Percentiles rank a stretch among this genome's conserved stretches.
Evolutionary conservation across 768 basidiomycete species (phyloP).

Genomic region (Cyclocybe aegerita): DNA sequence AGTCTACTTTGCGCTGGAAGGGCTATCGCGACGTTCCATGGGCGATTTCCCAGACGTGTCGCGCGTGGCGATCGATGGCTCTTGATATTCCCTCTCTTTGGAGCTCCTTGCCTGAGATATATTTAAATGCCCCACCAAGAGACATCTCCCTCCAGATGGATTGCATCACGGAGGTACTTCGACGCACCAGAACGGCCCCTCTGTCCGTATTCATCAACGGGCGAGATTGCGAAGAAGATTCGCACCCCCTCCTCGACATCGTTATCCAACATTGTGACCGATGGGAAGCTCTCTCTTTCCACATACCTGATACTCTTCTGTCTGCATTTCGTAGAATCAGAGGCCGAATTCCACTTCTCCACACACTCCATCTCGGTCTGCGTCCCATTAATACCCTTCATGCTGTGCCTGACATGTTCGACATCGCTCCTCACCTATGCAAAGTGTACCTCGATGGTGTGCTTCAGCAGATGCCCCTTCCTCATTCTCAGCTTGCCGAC

Average conservation of each 20-base stretch:
- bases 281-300: conserved; percentile 19
- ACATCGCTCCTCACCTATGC: conserved; percentile 17
- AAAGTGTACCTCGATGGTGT: conserved; percentile 17
- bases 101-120: conserved; percentile 15
- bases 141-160: conserved; percentile 6
- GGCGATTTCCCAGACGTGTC: conserved; percentile 18
- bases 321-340: conserved; percentile 17
- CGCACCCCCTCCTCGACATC: conserved; percentile 19
- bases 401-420: conserved; percentile 17
- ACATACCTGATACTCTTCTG: conserved; percentile 10
- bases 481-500: conserved; percentile 18
- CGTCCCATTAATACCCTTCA: neutral
- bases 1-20: conserved; percentile 5
- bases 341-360: conserved; percentile 19
- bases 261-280: conserved; percentile 19
- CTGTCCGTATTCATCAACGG: conserved; percentile 17
- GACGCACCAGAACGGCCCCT: conserved; percentile 15
- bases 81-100: conserved; percentile 18
- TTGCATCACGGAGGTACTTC: conserved; percentile 11
- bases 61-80: conserved; percentile 15
- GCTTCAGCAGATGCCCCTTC: conserved; percentile 16
- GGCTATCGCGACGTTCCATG: conserved; percentile 16
- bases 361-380: conserved; percentile 14
- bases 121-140: conserved; percentile 5
- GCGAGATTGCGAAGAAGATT: conserved; percentile 5